Base-by-base conservation (phyloP, 768 basidiomycete species). In the Suillus alpinus region DNA sequence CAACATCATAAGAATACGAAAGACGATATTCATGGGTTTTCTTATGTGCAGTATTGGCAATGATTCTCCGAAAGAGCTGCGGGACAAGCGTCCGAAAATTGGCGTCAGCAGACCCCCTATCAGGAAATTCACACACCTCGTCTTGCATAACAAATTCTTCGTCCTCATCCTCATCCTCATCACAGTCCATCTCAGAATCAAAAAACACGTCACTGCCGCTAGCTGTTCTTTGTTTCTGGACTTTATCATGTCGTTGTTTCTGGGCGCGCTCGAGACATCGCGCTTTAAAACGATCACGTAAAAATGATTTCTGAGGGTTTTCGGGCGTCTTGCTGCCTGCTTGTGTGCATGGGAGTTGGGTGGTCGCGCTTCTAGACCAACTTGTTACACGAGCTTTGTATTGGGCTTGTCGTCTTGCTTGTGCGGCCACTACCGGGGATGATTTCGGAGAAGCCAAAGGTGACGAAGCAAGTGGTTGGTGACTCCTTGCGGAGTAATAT, bases 1-100 rank as follows among this genome's bases (percentile, higher is more conserved):
- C 89, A 3, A 91, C 88, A 60, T 90, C 88, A 18, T 75, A 68
- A 31, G 83, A 80, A 62, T 87, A 91, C 1, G 88, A 90, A 3
- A 88, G 68, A 9, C 82, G 80, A 65, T 86, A 89, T 2, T 78
- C 71, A 67, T 89, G 82, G 2, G 69, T 75, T 18, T 75, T 69
- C 65, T 81, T 85, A 12, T 79, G 76, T 36, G 77, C 79, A 13
- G 83, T 74, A 67, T 82, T 84, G 7, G 78, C 76, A 71, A 91
- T 77, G 32, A 91, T 87, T 53, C 89, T 80, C 43, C 80, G 77
- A 67, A 88, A 90, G 18, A 91, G 77, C 89, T 91, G 60, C 2
- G 57, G 10, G 36, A n/a, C 13, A 62, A 43, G 20, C 9, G n/a
- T 29, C 23, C 23, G 7, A 18, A 6, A 16, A 6, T 34, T 34